Percentiles rank a stretch among this genome's conserved stretches.
These are phyloP conservation scores for Quercus tomentella DNA, from an alignment of 331 rosid species.

Conservation along the genomic window DNA sequence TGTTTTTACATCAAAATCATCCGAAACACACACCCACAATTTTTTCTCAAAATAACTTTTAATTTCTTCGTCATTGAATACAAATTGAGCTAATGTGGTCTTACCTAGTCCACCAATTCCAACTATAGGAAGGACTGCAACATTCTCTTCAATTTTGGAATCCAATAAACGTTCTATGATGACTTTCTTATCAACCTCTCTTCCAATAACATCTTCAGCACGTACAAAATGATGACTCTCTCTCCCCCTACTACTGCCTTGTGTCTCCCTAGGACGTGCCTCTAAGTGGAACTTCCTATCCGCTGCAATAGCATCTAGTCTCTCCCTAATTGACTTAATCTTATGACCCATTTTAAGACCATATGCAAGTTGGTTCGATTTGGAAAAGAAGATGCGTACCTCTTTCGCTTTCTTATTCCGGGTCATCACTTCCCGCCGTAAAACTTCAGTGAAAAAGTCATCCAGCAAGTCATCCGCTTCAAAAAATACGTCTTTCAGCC, in stretches of 20 bases:
- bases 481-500: not conserved
- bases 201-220: conserved; percentile 6
- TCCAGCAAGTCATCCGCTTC: not conserved
- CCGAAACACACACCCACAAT: conserved; percentile 12
- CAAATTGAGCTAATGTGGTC: conserved; percentile 5
- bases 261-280: not conserved
- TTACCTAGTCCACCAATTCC: conserved; percentile 25
- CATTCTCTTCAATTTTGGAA: not conserved
- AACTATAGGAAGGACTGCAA: not conserved
- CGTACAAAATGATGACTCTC: not conserved
- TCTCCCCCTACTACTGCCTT: not conserved
- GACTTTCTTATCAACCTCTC: conserved; percentile 10
- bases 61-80: conserved; percentile 6
- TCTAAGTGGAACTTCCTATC: not conserved
- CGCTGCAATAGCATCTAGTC: not conserved
- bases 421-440: not conserved
- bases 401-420: not conserved
- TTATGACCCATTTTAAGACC: not conserved
- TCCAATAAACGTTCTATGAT: not conserved
- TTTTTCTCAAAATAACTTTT: not conserved
- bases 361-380: not conserved
- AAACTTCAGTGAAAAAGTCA: not conserved
- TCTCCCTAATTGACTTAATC: conserved; percentile 3
- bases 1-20: not conserved
- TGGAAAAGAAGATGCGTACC: not conserved